Percentiles rank a stretch among this genome's conserved stretches.
Evolutionary conservation across 2,329 filamentous ascomycete genomes (phyloP).

Genomic region (Cercospora sojina): DNA sequence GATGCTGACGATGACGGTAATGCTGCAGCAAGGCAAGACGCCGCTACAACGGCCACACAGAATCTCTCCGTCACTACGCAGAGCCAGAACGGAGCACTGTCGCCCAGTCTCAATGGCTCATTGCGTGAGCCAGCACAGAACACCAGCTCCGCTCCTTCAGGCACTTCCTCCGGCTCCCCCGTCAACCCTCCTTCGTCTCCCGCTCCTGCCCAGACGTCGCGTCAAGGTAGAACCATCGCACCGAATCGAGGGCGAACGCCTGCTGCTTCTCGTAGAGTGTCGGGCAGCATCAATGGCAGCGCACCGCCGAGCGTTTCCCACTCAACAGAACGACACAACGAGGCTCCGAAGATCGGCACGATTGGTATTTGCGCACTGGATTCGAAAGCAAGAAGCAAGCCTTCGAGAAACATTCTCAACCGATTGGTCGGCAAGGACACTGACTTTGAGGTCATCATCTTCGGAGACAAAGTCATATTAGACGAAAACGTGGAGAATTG

Average conservation of each 20-base stretch:
- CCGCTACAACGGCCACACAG: slow-evolving; percentile 46
- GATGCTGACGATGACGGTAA: slow-evolving; percentile 18
- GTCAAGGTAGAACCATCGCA: slow-evolving; percentile 28
- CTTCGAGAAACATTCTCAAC: slow-evolving; percentile 93
- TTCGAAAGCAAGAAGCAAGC: slow-evolving; percentile 93
- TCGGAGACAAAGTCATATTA: slow-evolving; percentile 97
- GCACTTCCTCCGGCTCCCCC: slow-evolving; percentile 77
- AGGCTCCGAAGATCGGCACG: slow-evolving; percentile 57
- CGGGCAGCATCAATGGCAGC: slow-evolving; percentile 39
- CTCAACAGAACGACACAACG: slow-evolving; percentile 64
- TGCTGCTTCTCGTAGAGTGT: slow-evolving; percentile 70
- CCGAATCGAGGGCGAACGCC: slow-evolving; percentile 42
- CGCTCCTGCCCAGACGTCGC: slow-evolving; percentile 18
- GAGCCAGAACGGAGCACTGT: slow-evolving; percentile 46
- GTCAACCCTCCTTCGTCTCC: slow-evolving; percentile 66
- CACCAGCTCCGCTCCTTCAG: slow-evolving; percentile 52
- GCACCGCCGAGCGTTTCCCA: slow-evolving; percentile 79
- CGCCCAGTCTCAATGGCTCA: slow-evolving; percentile 36
- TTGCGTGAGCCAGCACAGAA: slow-evolving; percentile 38
- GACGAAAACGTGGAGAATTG: slow-evolving; percentile 96
- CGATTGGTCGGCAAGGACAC: slow-evolving; percentile 84
- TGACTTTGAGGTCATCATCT: slow-evolving; percentile 95
- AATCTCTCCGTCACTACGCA: slow-evolving; percentile 47
- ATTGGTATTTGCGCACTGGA: slow-evolving; percentile 96
- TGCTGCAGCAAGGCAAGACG: slow-evolving; percentile 15